Percentiles rank a stretch among this genome's conserved stretches.
Evolutionary conservation across 768 basidiomycete genomes (phyloP).

Genomic region (Naematelia aurantialba): DNA sequence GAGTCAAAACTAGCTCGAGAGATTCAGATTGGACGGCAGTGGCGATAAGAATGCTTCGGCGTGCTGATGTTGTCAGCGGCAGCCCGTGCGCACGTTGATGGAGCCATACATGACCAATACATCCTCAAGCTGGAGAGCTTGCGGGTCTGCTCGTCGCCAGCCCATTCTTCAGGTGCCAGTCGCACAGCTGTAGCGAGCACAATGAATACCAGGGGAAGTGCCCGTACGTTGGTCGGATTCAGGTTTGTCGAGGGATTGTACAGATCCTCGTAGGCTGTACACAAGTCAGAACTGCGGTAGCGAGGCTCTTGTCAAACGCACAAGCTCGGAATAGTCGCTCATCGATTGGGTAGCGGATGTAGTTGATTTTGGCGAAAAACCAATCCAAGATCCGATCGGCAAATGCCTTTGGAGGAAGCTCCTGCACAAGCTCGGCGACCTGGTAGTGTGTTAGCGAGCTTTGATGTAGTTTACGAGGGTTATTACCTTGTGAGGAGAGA

Average conservation of each 20-base stretch:
- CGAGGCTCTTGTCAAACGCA: slow-evolving; percentile 13
- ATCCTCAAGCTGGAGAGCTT: slow-evolving; percentile 79
- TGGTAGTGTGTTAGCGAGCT: slow-evolving; percentile 3
- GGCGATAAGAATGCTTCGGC: slow-evolving; percentile 80
- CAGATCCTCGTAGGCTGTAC: slow-evolving; percentile 59
- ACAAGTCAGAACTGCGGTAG: background rate
- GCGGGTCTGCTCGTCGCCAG: slow-evolving; percentile 69
- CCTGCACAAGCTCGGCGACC: slow-evolving; percentile 80
- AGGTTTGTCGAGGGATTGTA: slow-evolving; percentile 52
- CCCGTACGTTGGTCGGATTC: slow-evolving; percentile 42
- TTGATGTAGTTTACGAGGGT: background rate
- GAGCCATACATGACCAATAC: slow-evolving; percentile 88
- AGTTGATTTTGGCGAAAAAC: slow-evolving; percentile 65
- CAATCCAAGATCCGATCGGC: slow-evolving; percentile 77
- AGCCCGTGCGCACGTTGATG: background rate
- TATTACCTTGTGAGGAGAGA: slow-evolving; percentile 69
- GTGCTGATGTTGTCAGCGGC: slow-evolving; percentile 56
- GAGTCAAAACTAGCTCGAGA: slow-evolving; percentile 82
- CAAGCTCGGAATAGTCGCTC: slow-evolving; percentile 54
- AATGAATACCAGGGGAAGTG: slow-evolving; percentile 83
- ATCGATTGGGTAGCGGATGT: slow-evolving; percentile 87
- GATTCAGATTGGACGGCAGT: slow-evolving; percentile 92
- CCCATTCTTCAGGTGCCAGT: slow-evolving; percentile 78
- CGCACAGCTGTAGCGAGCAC: slow-evolving; percentile 82
- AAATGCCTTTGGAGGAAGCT: slow-evolving; percentile 72